These are phyloP conservation scores for Toxoplasma gondii DNA, from an alignment of 169 alveolate species.

Conservation along the genomic window DNA sequence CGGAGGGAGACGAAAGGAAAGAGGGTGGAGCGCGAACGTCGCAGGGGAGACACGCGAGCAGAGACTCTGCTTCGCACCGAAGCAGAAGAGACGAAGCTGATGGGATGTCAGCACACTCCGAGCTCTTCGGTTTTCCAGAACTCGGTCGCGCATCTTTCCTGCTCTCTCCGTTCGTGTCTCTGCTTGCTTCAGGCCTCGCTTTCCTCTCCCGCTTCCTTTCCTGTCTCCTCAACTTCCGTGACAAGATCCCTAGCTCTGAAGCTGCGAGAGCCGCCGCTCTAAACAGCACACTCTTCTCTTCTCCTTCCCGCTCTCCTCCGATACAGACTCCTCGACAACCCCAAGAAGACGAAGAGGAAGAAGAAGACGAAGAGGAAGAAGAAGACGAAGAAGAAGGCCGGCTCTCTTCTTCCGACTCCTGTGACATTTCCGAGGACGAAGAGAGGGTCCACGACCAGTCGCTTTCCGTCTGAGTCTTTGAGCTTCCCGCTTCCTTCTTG, in stretches of 20 bases:
- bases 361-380: background rate
- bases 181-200: background rate
- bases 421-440: background rate
- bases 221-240: background rate
- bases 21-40: background rate
- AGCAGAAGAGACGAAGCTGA: background rate
- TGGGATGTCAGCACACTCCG: background rate
- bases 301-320: background rate
- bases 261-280: constrained; percentile 19
- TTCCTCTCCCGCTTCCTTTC: background rate
- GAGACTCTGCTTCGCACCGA: background rate
- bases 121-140: background rate
- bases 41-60: background rate
- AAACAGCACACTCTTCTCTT: background rate
- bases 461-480: background rate
- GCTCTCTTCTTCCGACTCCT: background rate
- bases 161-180: no score
- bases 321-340: background rate
- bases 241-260: background rate
- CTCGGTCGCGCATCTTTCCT: no score
- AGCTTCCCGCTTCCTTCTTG: background rate
- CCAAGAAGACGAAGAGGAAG: background rate
- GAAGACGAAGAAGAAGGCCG: background rate
- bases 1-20: background rate
- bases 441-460: constrained; percentile 34